phyloP scores from a whole-genome alignment of 2,329 filamentous ascomycete species.

The Aspergillus vadensis region DNA sequence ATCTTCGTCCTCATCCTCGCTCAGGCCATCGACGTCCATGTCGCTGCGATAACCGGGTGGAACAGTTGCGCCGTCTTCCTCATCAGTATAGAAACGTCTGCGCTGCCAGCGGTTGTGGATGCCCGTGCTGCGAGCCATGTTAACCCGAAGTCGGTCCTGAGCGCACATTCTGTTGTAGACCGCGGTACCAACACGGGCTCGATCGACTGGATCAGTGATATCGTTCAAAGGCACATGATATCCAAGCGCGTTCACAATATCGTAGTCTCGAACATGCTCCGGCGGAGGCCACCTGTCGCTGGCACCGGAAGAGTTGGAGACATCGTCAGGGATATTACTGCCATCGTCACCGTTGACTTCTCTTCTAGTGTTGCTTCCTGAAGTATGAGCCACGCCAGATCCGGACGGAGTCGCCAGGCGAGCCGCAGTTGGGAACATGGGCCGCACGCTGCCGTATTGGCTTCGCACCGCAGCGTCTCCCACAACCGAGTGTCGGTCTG shows the following conservation, averaged over 20 bases:
- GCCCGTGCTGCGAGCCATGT: slow-evolving; percentile 42
- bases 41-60: slow-evolving; percentile 61
- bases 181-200: slow-evolving; percentile 42
- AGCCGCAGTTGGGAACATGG: slow-evolving; percentile 36
- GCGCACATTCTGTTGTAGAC: slow-evolving; percentile 43
- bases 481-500: slow-evolving; percentile 63
- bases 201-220: slow-evolving; percentile 46
- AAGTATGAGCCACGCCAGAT: slow-evolving; percentile 13
- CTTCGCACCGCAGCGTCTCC: slow-evolving; percentile 47
- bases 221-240: slow-evolving; percentile 45
- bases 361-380: slow-evolving; percentile 19
- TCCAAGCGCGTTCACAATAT: slow-evolving; percentile 47
- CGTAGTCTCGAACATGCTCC: slow-evolving; percentile 43
- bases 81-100: slow-evolving; percentile 78
- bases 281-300: slow-evolving; percentile 42
- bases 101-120: slow-evolving; percentile 74
- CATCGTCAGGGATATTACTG: slow-evolving; percentile 25
- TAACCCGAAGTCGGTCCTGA: slow-evolving; percentile 40
- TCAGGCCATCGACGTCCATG: slow-evolving; percentile 34
- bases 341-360: slow-evolving; percentile 26
- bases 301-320: slow-evolving; percentile 30
- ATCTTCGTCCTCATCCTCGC: slow-evolving; percentile 54
- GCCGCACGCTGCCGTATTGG: slow-evolving; percentile 37
- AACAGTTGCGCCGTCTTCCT: slow-evolving; percentile 73
- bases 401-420: slow-evolving; percentile 24